A percentile compares a stretch with the other conserved stretches of the same genome.
Conservation (phyloP, 352 stramenopile species). For the Phytophthora pseudosyringae region DNA sequence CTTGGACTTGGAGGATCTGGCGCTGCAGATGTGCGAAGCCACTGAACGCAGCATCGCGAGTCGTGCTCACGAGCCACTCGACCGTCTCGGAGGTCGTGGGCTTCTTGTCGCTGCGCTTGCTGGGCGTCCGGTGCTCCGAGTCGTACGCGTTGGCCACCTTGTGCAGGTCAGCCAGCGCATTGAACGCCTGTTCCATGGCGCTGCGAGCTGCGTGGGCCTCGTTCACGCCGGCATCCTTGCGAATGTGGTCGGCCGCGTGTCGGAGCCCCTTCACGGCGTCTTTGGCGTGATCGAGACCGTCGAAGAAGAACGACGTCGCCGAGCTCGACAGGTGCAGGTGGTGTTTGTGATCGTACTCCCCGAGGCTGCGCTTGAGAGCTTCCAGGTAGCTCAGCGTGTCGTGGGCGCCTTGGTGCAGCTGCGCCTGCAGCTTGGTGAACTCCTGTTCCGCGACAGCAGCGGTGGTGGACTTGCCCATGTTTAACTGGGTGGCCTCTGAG, state of each 20-base stretch:
- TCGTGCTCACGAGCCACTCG: constrained; percentile 40
- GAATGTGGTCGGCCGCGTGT: constrained; percentile 27
- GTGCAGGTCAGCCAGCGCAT: constrained; percentile 33
- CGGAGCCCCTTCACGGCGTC: constrained; percentile 32
- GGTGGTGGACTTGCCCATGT: constrained; percentile 30
- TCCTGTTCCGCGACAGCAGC: constrained; percentile 26
- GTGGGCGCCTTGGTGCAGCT: constrained; percentile 34
- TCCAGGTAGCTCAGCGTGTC: constrained; percentile 28
- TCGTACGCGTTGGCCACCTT: constrained; percentile 39
- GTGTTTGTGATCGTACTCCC: constrained; percentile 32
- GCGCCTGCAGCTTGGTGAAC: constrained; percentile 33
- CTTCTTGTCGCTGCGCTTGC: constrained; percentile 27
- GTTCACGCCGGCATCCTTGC: constrained; percentile 14
- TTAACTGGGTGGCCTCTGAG: constrained; percentile 1
- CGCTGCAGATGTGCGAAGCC: constrained; percentile 30
- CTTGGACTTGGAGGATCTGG: constrained; percentile 27
- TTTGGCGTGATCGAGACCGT: constrained; percentile 38
- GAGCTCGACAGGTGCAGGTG: constrained; percentile 33
- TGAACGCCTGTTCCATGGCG: constrained; percentile 39
- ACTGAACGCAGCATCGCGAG: constrained; percentile 32
- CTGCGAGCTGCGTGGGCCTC: constrained; percentile 20
- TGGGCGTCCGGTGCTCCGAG: constrained; percentile 18
- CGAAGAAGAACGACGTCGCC: constrained; percentile 29
- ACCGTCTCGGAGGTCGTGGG: constrained; percentile 29
- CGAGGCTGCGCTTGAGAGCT: constrained; percentile 31